Conservation (phyloP, 2,329 filamentous ascomycete genomes). For the Neobulgaria alba region DNA sequence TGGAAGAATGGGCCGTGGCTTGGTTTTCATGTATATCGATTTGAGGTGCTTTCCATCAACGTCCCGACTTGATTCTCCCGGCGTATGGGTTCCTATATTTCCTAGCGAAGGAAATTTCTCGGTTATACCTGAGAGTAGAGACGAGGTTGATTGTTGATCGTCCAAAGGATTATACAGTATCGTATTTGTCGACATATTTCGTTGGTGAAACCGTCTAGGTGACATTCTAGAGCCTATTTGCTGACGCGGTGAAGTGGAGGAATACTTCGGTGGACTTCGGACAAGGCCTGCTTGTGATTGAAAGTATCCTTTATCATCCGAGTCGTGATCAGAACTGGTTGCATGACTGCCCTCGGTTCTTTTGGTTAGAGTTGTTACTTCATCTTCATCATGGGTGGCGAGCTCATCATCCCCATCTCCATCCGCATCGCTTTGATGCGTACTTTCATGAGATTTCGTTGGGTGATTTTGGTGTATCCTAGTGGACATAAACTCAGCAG, state of each 20-base stretch:
- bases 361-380: no score
- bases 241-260: no score
- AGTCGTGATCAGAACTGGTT: no score
- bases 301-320: conserved; percentile 44
- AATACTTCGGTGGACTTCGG: conserved; percentile 2
- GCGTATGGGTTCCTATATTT: conserved; percentile 22
- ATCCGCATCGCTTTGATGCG: conserved; percentile 35
- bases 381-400: conserved; percentile 70
- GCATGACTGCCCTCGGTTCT: no score
- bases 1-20: conserved; percentile 48
- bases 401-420: conserved; percentile 70
- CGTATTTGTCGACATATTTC: conserved; percentile 73
- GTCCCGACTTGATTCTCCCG: conserved; percentile 6
- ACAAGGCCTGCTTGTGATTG: conserved; percentile 37
- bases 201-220: conserved; percentile 42
- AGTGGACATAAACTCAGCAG: conserved; percentile 49
- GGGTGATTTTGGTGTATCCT: no score
- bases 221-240: conserved; percentile 4
- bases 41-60: background rate
- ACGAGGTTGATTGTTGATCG: no score
- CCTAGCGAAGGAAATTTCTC: conserved; percentile 30
- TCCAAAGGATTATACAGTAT: conserved; percentile 71
- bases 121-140: no score
- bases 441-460: no score
- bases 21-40: conserved; percentile 27